A percentile compares a stretch with the other conserved stretches of the same genome.
Conservation (phyloP, 2,329 filamentous ascomycete species). For the Trichophyton simii region DNA sequence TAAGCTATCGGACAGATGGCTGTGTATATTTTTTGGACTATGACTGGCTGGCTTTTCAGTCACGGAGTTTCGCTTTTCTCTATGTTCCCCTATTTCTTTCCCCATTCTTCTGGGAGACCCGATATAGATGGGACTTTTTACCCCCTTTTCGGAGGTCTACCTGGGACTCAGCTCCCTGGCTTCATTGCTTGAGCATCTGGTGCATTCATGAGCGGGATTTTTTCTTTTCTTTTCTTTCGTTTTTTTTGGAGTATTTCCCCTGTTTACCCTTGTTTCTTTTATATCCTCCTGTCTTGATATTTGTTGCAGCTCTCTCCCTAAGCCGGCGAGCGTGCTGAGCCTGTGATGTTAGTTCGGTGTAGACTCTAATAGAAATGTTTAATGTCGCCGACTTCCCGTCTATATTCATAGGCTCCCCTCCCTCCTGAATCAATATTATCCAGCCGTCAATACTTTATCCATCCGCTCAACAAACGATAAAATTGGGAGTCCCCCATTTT, state of each 20-base stretch:
- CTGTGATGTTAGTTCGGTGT: neutral
- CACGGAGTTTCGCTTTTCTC: neutral
- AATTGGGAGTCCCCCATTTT: too few species aligned
- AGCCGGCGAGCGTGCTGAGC: too few species aligned
- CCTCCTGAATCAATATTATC: neutral
- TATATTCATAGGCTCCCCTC: neutral
- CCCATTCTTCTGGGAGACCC: neutral
- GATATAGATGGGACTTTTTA: neutral
- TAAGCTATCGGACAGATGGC: neutral
- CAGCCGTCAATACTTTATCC: too few species aligned
- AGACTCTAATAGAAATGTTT: neutral
- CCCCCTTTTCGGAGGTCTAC: neutral
- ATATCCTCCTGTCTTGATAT: neutral
- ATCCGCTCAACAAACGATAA: too few species aligned
- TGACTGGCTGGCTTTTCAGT: neutral
- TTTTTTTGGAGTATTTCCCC: neutral
- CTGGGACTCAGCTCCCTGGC: neutral
- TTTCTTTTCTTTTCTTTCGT: too few species aligned
- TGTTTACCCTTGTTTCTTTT: neutral
- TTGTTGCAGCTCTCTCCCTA: neutral
- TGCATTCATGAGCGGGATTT: slow-evolving; percentile 3
- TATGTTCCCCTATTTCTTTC: neutral
- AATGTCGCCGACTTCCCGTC: neutral
- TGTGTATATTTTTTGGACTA: neutral
- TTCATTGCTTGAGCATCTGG: neutral